A percentile compares a stretch with the other conserved stretches of the same genome.
phyloP scores from a whole-genome alignment of 2,329 filamentous ascomycete species.

The Hortaea werneckii region DNA sequence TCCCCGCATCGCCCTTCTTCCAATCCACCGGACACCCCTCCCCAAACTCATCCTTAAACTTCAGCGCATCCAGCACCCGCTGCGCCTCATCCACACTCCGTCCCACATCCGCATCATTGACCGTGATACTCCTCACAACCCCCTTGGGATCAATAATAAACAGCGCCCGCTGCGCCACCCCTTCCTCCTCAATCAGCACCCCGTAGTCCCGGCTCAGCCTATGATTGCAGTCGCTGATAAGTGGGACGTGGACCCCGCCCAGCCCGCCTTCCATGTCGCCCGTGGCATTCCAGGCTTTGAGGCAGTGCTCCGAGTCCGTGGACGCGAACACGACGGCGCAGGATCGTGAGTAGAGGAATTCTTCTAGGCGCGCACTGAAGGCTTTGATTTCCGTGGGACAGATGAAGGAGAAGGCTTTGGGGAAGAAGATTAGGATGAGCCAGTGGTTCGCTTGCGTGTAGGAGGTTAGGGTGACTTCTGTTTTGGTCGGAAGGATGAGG shows the following conservation, averaged over 20 bases:
- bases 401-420: slow-evolving; percentile 59
- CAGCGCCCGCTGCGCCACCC: slow-evolving; percentile 52
- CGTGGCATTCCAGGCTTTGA: slow-evolving; percentile 49
- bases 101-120: slow-evolving; percentile 57
- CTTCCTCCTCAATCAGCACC: slow-evolving; percentile 54
- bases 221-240: slow-evolving; percentile 53
- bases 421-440: slow-evolving; percentile 57
- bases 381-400: slow-evolving; percentile 58
- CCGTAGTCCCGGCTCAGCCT: slow-evolving; percentile 52
- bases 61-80: slow-evolving; percentile 44
- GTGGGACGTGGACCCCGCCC: slow-evolving; percentile 50
- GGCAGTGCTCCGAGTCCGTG: slow-evolving; percentile 51
- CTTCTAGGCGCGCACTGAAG: slow-evolving; percentile 51
- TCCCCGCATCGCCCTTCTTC: slow-evolving; percentile 23
- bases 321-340: slow-evolving; percentile 51
- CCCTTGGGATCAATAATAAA: slow-evolving; percentile 59
- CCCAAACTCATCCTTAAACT: slow-evolving; percentile 34
- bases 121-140: slow-evolving; percentile 49
- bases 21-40: slow-evolving; percentile 28
- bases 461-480: slow-evolving; percentile 20
- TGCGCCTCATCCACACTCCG: slow-evolving; percentile 55
- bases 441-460: slow-evolving; percentile 36
- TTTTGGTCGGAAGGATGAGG: too few species aligned
- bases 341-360: slow-evolving; percentile 47
- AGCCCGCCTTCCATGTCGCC: slow-evolving; percentile 52